phyloP scores from a whole-genome alignment of 768 basidiomycete genomes.

The Leccinum disarticulatum region DNA sequence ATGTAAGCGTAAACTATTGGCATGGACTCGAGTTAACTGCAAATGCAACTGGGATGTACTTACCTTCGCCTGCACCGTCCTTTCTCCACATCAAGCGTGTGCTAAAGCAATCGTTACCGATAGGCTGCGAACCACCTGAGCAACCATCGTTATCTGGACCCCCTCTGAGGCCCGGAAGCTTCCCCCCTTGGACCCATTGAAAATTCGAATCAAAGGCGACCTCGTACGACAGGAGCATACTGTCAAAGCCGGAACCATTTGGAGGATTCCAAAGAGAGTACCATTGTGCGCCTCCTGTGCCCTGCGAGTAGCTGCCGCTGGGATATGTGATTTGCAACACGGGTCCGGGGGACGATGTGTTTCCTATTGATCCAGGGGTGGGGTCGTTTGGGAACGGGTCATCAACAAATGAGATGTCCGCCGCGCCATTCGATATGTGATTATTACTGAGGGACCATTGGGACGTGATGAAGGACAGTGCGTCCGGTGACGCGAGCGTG shows the following conservation, averaged over 20 bases:
- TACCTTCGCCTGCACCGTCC: conserved; percentile 67
- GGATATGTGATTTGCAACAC: conserved; percentile 66
- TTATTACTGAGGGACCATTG: conserved; percentile 64
- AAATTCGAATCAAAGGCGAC: conserved; percentile 66
- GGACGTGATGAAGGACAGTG: conserved; percentile 50
- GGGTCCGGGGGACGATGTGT: conserved; percentile 28
- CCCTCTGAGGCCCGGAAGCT: conserved; percentile 75
- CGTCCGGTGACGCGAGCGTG: conserved; percentile 49
- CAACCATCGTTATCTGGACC: conserved; percentile 63
- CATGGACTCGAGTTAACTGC: not conserved
- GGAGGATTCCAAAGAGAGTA: conserved; percentile 66
- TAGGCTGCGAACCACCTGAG: conserved; percentile 63
- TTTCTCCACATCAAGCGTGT: conserved; percentile 76
- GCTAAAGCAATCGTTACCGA: conserved; percentile 71
- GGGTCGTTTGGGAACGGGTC: conserved; percentile 64
- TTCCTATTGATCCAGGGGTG: conserved; percentile 32
- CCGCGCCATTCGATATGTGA: conserved; percentile 55
- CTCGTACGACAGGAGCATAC: conserved; percentile 75
- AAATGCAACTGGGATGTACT: conserved; percentile 15
- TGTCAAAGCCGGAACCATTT: conserved; percentile 54
- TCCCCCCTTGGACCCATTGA: conserved; percentile 73
- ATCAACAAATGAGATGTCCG: conserved; percentile 58
- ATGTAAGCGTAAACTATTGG: conserved; percentile 78
- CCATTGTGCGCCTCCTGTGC: conserved; percentile 66
- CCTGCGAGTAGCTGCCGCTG: conserved; percentile 55